phyloP scores from a whole-genome alignment of 2,329 filamentous ascomycete genomes.

The Emmonsiellopsis sp. region DNA sequence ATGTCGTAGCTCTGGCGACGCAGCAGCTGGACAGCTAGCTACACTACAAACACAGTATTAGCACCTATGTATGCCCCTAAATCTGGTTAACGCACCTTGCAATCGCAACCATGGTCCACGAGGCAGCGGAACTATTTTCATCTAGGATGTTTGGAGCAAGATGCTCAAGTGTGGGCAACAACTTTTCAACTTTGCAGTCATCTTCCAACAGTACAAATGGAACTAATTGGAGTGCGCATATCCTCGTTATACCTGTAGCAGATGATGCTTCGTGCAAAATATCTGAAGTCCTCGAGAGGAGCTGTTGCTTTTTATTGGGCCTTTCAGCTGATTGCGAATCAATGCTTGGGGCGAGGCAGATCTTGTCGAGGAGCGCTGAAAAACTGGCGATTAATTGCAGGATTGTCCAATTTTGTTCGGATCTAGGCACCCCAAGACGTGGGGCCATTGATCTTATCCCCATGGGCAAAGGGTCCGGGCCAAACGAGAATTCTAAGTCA shows the following conservation, averaged over 20 bases:
- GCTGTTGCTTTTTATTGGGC: constrained; percentile 27
- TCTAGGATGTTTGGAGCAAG: constrained; percentile 55
- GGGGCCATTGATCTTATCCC: constrained; percentile 27
- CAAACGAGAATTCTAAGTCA: constrained; percentile 53
- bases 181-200: constrained; percentile 41
- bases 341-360: constrained; percentile 8
- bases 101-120: constrained; percentile 79
- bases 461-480: constrained; percentile 21
- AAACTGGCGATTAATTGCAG: constrained; percentile 31
- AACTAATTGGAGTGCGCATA: constrained; percentile 46
- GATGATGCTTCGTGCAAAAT: constrained; percentile 26
- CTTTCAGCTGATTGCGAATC: constrained; percentile 5
- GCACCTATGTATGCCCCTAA: constrained; percentile 5
- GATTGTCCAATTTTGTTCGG: constrained; percentile 31
- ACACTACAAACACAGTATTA: constrained; percentile 19
- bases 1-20: constrained; percentile 30
- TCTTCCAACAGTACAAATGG: constrained; percentile 41
- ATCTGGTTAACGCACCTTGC: constrained; percentile 51
- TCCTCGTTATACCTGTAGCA: constrained; percentile 29
- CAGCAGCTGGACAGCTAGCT: constrained; percentile 24
- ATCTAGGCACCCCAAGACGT: constrained; percentile 23
- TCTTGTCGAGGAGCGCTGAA: constrained; percentile 28
- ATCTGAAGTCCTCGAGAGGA: constrained; percentile 27
- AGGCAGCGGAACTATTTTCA: constrained; percentile 56
- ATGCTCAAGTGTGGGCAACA: constrained; percentile 47